Conservation (phyloP, 2,329 filamentous ascomycete species). For the Thielaviopsis euricoi region DNA sequence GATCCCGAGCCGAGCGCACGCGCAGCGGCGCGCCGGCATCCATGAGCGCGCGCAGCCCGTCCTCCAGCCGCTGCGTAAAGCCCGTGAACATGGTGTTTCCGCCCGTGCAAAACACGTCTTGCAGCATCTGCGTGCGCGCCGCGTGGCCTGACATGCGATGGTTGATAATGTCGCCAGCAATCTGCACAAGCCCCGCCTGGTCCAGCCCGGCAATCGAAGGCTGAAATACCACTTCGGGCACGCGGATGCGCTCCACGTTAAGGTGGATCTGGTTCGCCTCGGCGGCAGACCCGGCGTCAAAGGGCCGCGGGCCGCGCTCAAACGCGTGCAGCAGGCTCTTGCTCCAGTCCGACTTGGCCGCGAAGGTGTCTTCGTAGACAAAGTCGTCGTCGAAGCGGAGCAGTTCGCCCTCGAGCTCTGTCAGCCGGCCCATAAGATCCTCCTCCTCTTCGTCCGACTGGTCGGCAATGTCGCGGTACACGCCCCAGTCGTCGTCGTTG, state of each 20-base stretch:
- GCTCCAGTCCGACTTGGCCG: conserved; percentile 89
- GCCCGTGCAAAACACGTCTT: conserved; percentile 87
- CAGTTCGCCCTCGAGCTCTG: conserved; percentile 66
- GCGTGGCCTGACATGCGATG: conserved; percentile 51
- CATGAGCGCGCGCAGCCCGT: conserved; percentile 56
- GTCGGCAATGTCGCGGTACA: conserved; percentile 83
- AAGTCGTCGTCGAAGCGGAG: conserved; percentile 77
- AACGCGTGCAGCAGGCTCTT: conserved; percentile 85
- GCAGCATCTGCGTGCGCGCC: conserved; percentile 52
- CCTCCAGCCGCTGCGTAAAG: conserved; percentile 67
- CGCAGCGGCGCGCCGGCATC: conserved; percentile 50
- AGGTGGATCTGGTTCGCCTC: conserved; percentile 81
- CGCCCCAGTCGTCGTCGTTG: conserved; percentile 95
- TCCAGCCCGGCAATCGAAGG: conserved; percentile 83
- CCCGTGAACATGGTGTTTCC: conserved; percentile 74
- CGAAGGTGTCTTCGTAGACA: conserved; percentile 79
- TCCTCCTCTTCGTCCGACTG: conserved; percentile 82
- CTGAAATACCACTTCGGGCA: conserved; percentile 86
- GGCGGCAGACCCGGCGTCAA: conserved; percentile 61
- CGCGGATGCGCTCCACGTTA: conserved; percentile 89
- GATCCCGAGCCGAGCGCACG: conserved; percentile 58
- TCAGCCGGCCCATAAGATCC: conserved; percentile 59
- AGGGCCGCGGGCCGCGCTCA: conserved; percentile 71
- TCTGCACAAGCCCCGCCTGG: conserved; percentile 85
- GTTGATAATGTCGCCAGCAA: conserved; percentile 74